phyloP scores from a whole-genome alignment of 2,329 filamentous ascomycete species.

The Nothophoma quercina region DNA sequence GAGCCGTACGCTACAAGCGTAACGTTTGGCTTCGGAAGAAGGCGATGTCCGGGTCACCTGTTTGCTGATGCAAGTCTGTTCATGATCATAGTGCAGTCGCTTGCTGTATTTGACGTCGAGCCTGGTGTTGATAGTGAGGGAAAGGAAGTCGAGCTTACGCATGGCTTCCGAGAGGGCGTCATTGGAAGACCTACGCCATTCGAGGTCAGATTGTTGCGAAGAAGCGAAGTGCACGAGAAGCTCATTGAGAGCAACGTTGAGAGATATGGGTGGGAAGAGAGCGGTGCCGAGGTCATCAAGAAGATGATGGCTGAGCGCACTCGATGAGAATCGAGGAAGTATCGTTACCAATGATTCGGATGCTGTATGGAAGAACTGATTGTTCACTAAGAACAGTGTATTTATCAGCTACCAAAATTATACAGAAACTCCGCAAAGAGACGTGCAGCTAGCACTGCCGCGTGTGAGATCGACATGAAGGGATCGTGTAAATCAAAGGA shows the following conservation, averaged over 20 bases:
- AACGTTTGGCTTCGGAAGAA: constrained; percentile 52
- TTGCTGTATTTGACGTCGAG: constrained; percentile 57
- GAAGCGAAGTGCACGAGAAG: constrained; percentile 39
- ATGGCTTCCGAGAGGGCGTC: constrained; percentile 45
- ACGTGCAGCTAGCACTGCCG: neutral
- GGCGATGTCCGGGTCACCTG: constrained; percentile 53
- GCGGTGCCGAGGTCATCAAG: constrained; percentile 37
- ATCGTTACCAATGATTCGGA: no score
- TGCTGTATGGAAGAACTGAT: no score
- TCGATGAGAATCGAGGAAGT: no score
- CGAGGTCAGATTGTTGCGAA: constrained; percentile 39
- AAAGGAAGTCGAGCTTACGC: constrained; percentile 42
- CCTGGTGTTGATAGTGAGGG: constrained; percentile 51
- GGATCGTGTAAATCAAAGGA: neutral
- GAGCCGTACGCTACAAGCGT: constrained; percentile 49
- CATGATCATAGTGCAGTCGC: constrained; percentile 52
- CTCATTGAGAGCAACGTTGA: constrained; percentile 42
- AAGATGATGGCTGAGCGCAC: constrained; percentile 8
- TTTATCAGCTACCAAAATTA: neutral
- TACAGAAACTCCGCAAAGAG: neutral
- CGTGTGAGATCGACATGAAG: neutral
- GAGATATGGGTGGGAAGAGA: constrained; percentile 46
- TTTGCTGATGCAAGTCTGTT: constrained; percentile 54
- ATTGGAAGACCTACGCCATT: constrained; percentile 50
- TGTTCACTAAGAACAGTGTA: neutral